Percentiles rank a stretch among this genome's conserved stretches.
phyloP scores from a whole-genome alignment of 352 stramenopile species.

The Phytophthora cajani region DNA sequence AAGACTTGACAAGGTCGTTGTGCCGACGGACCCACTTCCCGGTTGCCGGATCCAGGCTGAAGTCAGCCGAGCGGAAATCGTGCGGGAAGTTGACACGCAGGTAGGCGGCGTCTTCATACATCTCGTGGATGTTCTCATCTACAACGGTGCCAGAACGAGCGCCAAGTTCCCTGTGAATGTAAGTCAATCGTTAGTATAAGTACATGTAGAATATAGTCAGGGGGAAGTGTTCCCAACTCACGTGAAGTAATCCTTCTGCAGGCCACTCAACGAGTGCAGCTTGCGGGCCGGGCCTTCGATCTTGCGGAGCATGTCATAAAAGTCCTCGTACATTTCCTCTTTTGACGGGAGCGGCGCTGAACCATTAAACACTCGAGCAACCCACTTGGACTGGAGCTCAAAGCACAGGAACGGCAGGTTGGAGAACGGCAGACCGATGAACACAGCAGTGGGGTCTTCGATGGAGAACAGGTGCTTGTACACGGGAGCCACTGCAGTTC shows the following conservation, averaged over 20 bases:
- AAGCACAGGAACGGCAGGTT: slow-evolving; percentile 79
- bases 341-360: slow-evolving; percentile 49
- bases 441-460: slow-evolving; percentile 67
- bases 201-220: neutral
- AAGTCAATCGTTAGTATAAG: slow-evolving; percentile 9
- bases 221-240: slow-evolving; percentile 13
- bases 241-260: slow-evolving; percentile 53
- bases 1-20: slow-evolving; percentile 33
- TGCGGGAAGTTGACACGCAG: slow-evolving; percentile 63
- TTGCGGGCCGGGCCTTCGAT: slow-evolving; percentile 54
- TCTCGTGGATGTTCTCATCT: slow-evolving; percentile 54
- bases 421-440: slow-evolving; percentile 70
- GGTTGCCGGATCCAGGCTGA: slow-evolving; percentile 42
- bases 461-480: slow-evolving; percentile 77
- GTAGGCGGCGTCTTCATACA: slow-evolving; percentile 65
- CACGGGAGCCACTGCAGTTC: slow-evolving; percentile 58
- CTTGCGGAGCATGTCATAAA: slow-evolving; percentile 43
- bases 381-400: slow-evolving; percentile 73
- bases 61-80: slow-evolving; percentile 67
- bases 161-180: slow-evolving; percentile 36
- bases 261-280: slow-evolving; percentile 58
- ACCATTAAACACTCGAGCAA: slow-evolving; percentile 54
- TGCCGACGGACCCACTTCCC: slow-evolving; percentile 48
- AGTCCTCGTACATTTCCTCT: slow-evolving; percentile 65
- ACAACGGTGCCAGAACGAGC: slow-evolving; percentile 38